Conservation (phyloP, 2,329 filamentous ascomycete genomes). For the Dactylellina leptospora region DNA sequence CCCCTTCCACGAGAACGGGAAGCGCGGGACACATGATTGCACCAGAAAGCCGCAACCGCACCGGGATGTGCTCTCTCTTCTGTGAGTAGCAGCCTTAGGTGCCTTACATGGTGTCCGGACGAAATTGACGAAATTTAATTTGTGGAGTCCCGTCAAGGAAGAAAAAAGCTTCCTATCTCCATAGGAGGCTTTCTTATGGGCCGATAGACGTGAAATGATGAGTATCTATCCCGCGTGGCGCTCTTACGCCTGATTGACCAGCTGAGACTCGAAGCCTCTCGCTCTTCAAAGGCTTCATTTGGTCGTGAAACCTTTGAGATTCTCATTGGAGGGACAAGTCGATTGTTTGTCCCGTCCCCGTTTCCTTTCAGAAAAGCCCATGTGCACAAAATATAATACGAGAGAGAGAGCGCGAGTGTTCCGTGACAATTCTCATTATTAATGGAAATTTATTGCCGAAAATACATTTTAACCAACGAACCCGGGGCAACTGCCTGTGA, state of each 20-base stretch:
- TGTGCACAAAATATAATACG: slow-evolving; percentile 29
- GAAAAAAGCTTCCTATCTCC: slow-evolving; percentile 34
- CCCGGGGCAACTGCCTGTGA: slow-evolving; percentile 23
- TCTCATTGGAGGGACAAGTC: slow-evolving; percentile 22
- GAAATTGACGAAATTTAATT: slow-evolving; percentile 7
- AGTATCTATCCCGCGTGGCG: slow-evolving; percentile 5
- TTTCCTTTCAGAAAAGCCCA: neutral
- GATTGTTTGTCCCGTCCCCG: slow-evolving; percentile 9
- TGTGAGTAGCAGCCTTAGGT: slow-evolving; percentile 1
- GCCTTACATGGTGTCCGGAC: neutral
- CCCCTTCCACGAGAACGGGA: slow-evolving; percentile 10
- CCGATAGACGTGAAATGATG: neutral
- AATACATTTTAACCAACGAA: slow-evolving; percentile 44
- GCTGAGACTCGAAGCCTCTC: neutral
- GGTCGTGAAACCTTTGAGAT: neutral
- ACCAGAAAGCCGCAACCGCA: slow-evolving; percentile 34
- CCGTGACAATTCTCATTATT: slow-evolving; percentile 49
- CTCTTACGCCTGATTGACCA: neutral
- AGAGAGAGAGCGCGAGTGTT: slow-evolving; percentile 1
- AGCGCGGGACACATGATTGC: slow-evolving; percentile 12
- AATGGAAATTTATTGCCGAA: slow-evolving; percentile 50
- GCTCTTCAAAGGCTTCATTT: neutral
- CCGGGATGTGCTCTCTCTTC: neutral
- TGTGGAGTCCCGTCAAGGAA: slow-evolving; percentile 5
- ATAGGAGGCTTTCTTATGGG: slow-evolving; percentile 8